Base-by-base conservation (phyloP, 805 yeast species). In the Kuraishia ogatae region DNA sequence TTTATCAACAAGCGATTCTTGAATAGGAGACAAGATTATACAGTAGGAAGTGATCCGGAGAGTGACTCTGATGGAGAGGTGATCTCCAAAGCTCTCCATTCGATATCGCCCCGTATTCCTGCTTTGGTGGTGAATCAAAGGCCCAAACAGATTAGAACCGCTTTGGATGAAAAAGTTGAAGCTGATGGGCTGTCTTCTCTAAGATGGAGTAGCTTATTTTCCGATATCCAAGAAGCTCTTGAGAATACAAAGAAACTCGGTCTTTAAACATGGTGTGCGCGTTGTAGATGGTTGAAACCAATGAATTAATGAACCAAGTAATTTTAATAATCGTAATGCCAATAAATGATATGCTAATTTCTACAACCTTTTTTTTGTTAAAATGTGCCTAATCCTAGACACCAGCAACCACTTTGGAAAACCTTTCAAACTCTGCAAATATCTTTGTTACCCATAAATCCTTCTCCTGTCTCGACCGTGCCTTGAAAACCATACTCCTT, bases 401-500 rank as follows among this genome's bases (percentile, higher is more conserved):
- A 4, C 62, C 60, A 17, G 59, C 58, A 2, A 53, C 55, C 19
- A 43, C 43, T 35, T 35, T 35, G 1, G 71, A 61, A 60, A 69
- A 71, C 53, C 82, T 63, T 56, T 79, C 81, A 54, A 78, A 72
- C 57, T 80, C 83, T 17, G 69, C 62, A 53, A 68, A 62, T 19
- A 81, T 65, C 50, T 67, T 66, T 10, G 71, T 63, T 2, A 88
- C 92, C 98, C 98, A 92, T 35, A 81, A 58, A 63, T 93, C 97
- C 54, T 92, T 74, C 61, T 90, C 96, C 58, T 86, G 86, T 47
- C 93, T 71, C 1, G 96, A 88, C 51, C 91, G 69, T 10, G 97
- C 85, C 80, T 90, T 77, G 64, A 92, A 91, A 2, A 87, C 84
- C 71, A 87, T 73, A 50, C 83, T 77, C 53, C 75, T 75, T 0